Evolutionary conservation across 2,329 filamentous ascomycete genomes (phyloP), one percentile per base, ranked within the genome.

Genomic region (Cladophialophora immunda): DNA sequence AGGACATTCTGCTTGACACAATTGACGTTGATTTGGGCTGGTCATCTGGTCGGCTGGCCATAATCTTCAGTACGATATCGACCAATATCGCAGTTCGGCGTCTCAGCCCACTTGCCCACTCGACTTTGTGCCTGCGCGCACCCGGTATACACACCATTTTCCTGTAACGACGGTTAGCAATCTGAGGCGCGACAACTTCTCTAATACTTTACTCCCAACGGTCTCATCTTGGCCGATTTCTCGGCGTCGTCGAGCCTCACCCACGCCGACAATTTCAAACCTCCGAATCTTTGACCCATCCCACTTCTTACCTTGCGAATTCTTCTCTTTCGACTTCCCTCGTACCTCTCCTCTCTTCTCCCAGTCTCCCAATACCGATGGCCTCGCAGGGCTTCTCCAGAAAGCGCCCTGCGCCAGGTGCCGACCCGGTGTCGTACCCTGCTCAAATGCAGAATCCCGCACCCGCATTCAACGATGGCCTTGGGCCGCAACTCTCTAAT

Each of bases 341-440:
- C 22, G 19, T 22, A 25, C 17, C 19, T 9, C 25, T 11, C 17
- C 36, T 55, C 34, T 2, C 30, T 11, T 56, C 38, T 22, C 32
- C 6, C 29, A 1, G 13, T 17, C n/a, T 45, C 19, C 15, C 17
- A 32, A 17, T 27, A 13, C 32, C 4, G 29, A 68, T 68, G 69
- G 50, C 77, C 61, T 78, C 80, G 25, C 79, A 82, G 75, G 77
- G 78, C 58, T 74, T 79, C 50, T 81, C 79, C 60, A 83, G 91
- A 78, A 95, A 95, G 82, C 86, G 92, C 77, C 84, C 90, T 72
- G 91, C 92, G 55, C 90, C 92, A 64, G 91, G 90, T 76, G 82
- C 89, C 68, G 85, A 87, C 41, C 90, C 92, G n/a, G 80, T 86
- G 70, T 80, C 85, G 25, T 86, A 88, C 58, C 82, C 83, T 45